phyloP scores from a whole-genome alignment of 495 filamentous ascomycete genomes.

The Aspergillus nidulans region DNA sequence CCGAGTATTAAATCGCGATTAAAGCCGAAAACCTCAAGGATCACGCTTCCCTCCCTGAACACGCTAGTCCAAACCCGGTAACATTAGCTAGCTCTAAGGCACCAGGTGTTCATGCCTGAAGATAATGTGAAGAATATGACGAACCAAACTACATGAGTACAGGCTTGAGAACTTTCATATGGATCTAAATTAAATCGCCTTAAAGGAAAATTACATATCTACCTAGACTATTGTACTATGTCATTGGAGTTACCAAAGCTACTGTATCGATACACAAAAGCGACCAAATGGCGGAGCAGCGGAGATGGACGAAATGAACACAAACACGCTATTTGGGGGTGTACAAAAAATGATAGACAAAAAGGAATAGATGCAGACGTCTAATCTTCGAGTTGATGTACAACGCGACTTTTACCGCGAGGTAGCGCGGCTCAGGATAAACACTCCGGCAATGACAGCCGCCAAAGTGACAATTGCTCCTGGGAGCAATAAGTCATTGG shows the following conservation, averaged over 20 bases:
- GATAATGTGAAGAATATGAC: no score
- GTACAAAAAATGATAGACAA: constrained; percentile 14
- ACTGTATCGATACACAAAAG: constrained; percentile 25
- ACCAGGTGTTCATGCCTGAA: neutral
- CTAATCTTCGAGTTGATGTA: neutral
- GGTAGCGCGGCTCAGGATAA: constrained; percentile 76
- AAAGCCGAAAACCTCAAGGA: neutral
- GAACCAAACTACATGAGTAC: neutral
- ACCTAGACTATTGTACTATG: constrained; percentile 1
- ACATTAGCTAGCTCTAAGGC: neutral
- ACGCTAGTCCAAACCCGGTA: neutral
- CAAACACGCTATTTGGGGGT: constrained; percentile 17
- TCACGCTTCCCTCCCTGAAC: neutral
- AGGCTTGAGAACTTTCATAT: no score
- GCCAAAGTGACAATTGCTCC: constrained; percentile 94
- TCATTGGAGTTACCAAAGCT: constrained; percentile 20
- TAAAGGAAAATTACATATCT: neutral
- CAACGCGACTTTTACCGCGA: constrained; percentile 48
- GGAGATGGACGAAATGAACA: constrained; percentile 2
- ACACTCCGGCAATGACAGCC: constrained; percentile 89
- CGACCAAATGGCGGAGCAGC: constrained; percentile 4
- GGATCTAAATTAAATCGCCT: neutral
- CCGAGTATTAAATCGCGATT: neutral
- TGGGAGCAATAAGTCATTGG: constrained; percentile 89
- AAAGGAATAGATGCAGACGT: constrained; percentile 13